phyloP scores from a whole-genome alignment of 2,329 filamentous ascomycete genomes.

The Colletotrichum horii region DNA sequence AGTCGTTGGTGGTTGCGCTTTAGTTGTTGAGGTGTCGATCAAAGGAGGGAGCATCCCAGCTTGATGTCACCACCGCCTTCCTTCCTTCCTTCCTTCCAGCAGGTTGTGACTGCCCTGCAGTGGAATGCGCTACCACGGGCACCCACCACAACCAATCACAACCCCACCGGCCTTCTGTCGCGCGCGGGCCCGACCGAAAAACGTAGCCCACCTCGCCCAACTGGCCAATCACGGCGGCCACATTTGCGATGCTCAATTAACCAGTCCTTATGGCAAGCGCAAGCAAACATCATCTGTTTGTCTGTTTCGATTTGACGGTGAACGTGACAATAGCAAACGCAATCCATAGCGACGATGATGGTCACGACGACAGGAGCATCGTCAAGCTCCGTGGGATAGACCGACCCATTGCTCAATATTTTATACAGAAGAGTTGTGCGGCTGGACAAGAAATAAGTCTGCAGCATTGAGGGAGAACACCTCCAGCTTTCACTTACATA shows the following conservation, averaged over 20 bases:
- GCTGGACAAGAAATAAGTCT: background rate
- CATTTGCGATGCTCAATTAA: background rate
- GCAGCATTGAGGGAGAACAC: background rate
- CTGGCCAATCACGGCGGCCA: background rate
- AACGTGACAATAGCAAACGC: background rate
- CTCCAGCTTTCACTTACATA: background rate
- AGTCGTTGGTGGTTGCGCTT: background rate
- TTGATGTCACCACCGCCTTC: slow-evolving; percentile 1
- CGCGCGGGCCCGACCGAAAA: background rate
- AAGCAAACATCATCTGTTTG: background rate
- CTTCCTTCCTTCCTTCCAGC: background rate
- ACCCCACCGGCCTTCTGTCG: background rate
- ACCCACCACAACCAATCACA: background rate
- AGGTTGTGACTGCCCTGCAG: background rate
- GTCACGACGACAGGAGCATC: background rate
- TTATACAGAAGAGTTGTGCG: background rate
- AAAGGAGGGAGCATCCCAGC: slow-evolving; percentile 9
- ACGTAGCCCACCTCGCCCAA: background rate
- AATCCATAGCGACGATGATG: background rate
- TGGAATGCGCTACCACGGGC: background rate
- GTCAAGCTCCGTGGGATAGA: background rate
- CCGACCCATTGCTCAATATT: background rate
- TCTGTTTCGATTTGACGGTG: background rate
- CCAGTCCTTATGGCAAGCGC: background rate
- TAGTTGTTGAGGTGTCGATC: background rate